These are phyloP conservation scores for Flaveria brownii DNA, from an alignment of 129 eudicot genomes.

Conservation along the genomic window DNA sequence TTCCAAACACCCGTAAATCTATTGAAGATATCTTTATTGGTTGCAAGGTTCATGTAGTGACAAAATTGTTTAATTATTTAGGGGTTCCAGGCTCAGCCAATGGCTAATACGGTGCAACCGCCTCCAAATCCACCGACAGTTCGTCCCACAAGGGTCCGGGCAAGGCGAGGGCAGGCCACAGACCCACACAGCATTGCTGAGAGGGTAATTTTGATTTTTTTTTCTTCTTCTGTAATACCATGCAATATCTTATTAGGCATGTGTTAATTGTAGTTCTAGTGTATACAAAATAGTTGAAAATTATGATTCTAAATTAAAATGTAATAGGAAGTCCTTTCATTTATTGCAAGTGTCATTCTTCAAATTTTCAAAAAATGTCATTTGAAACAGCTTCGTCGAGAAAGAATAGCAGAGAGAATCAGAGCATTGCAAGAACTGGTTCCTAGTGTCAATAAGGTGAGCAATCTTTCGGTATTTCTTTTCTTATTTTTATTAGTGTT, in stretches of 20 bases:
- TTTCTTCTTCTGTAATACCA: neutral
- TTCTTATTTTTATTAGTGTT: neutral
- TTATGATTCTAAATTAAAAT: neutral
- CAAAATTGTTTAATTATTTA: constrained; percentile 29
- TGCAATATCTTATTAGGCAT: neutral
- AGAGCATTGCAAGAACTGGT: constrained; percentile 95
- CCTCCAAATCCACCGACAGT: constrained; percentile 76
- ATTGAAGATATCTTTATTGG: neutral
- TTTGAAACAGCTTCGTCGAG: constrained; percentile 78
- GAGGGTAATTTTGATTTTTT: constrained; percentile 54
- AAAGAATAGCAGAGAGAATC: constrained; percentile 91
- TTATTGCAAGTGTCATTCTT: constrained; percentile 2
- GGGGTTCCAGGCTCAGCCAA: constrained; percentile 81
- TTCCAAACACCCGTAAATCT: neutral
- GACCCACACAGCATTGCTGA: constrained; percentile 99
- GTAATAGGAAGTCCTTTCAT: neutral
- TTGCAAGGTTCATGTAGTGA: constrained; percentile 8
- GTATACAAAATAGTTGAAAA: constrained; percentile 2
- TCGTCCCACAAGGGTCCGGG: constrained; percentile 87
- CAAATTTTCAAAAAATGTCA: neutral
- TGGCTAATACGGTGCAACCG: constrained; percentile 59
- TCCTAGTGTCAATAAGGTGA: constrained; percentile 96
- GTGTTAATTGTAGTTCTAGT: neutral
- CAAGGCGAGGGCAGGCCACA: constrained; percentile 95
- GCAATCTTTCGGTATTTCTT: constrained; percentile 22